These are phyloP conservation scores for Candida koratica DNA, from an alignment of 805 yeast species.

Conservation along the genomic window DNA sequence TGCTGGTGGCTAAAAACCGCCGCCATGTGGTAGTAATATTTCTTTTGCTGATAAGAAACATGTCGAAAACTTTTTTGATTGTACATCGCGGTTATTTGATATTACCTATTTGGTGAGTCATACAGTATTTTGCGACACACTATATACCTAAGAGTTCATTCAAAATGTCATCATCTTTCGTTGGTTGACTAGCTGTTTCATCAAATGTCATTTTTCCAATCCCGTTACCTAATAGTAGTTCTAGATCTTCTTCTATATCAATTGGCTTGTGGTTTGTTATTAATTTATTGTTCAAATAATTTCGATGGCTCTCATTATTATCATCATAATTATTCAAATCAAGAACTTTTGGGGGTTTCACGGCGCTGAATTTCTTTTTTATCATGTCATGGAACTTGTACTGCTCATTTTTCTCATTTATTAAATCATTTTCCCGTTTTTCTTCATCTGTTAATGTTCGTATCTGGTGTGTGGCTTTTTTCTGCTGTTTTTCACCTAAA, in stretches of 20 bases:
- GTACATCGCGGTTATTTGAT: constrained; percentile 33
- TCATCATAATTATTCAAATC: constrained; percentile 33
- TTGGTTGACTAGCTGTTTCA: not conserved
- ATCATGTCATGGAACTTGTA: constrained; percentile 27
- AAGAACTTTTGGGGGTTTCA: constrained; percentile 19
- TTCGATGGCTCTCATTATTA: constrained; percentile 22
- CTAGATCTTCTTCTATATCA: constrained; percentile 20
- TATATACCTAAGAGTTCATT: constrained; percentile 3
- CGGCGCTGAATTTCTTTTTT: constrained; percentile 24
- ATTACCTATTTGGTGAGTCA: constrained; percentile 10
- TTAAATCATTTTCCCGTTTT: constrained; percentile 20
- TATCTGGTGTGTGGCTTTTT: constrained; percentile 1
- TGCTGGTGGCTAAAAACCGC: constrained; percentile 31
- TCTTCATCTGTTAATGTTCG: constrained; percentile 27
- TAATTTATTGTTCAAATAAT: constrained; percentile 23
- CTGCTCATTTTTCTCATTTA: constrained; percentile 25
- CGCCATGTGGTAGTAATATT: not conserved
- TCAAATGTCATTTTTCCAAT: constrained; percentile 1
- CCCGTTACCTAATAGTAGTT: constrained; percentile 16
- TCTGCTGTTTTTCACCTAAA: constrained; percentile 7
- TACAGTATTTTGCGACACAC: not conserved
- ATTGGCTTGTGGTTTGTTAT: constrained; percentile 1
- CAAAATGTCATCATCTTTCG: constrained; percentile 13
- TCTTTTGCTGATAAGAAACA: constrained; percentile 2
- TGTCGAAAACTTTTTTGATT: constrained; percentile 10